Base-by-base conservation (phyloP, 768 basidiomycete species). In the Termitomyces sp. region DNA sequence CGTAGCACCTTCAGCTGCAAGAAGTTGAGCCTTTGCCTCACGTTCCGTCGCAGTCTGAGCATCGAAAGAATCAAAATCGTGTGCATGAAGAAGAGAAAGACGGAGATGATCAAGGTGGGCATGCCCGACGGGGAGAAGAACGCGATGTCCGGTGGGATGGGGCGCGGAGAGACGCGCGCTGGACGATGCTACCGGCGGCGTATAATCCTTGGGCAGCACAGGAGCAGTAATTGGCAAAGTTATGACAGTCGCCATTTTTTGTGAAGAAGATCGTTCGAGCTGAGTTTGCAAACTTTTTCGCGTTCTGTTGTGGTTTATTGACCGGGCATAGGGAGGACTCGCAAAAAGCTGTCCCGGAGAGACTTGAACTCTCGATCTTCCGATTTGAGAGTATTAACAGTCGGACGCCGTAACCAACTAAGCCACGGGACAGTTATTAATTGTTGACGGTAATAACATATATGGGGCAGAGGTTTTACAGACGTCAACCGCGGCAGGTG, bases 11-110 rank as follows among this genome's bases (percentile, higher is more conserved):
- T 84, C 73, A 4, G 77, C 76, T 54, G 80, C 75, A 35, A 80
- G 71, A 36, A 79, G 81, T 65, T 75, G 70, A 32, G 69, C 66
- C 57, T 77, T 75, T 3, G 67, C 74, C 10, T 74, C 72, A 24
- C 69, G 68, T 58, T 77, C 77, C 1, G 69, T 72, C 6, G 71
- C 71, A 48, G 83, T 70, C 67, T 82, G 79, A 65, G 80, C 80
- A 75, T 98, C 94, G 64, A 94, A 82, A 54, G 92, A 85, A 51
- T 86, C 86, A 69, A 97, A 95, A 1, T 92, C 83, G 61, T 91
- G 80, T 54, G 86, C 80, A 64, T 94, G 80, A 63, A 91, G 77
- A 16, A 90, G 71, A 2, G 86, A 77, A 45, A 96, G 82, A 53
- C 85, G 85, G 28, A 92, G 85, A 61, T 94, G 86, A 42, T 85